These are phyloP conservation scores for Penicillium griseofulvum DNA, from an alignment of 2,329 filamentous ascomycete species.

Conservation along the genomic window DNA sequence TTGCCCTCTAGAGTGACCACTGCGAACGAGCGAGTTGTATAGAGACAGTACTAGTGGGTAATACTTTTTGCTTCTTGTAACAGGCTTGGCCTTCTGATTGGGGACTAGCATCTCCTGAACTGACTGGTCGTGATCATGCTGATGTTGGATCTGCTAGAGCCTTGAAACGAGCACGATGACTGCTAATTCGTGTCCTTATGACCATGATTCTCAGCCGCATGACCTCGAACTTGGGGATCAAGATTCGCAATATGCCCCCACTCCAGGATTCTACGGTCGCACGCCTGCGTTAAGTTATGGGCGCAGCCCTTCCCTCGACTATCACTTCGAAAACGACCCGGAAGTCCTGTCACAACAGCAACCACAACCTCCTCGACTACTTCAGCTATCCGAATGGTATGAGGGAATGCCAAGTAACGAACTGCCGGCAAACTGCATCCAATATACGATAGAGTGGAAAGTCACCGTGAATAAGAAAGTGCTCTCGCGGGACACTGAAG, in stretches of 20 bases:
- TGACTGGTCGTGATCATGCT: not conserved
- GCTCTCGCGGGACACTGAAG: not conserved
- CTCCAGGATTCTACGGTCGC: not conserved
- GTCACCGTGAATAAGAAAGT: slow-evolving; percentile 18
- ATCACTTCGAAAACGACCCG: not conserved
- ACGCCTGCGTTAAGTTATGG: not conserved
- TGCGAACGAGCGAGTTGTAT: not conserved
- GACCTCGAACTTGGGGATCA: not conserved
- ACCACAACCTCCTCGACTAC: not conserved
- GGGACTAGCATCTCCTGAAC: not conserved
- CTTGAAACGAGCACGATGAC: not conserved
- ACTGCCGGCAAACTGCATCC: slow-evolving; percentile 10
- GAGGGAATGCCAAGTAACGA: not conserved
- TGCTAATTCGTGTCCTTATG: not conserved
- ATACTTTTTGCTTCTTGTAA: too few species aligned
- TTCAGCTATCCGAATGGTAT: slow-evolving; percentile 9
- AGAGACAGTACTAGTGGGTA: not conserved
- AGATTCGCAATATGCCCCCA: not conserved
- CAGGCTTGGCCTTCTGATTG: not conserved
- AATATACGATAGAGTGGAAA: slow-evolving; percentile 28
- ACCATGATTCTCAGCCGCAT: not conserved
- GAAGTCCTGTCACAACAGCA: not conserved
- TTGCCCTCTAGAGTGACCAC: not conserved
- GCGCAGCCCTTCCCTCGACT: not conserved
- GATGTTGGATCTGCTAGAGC: not conserved